phyloP scores from a whole-genome alignment of 2,329 filamentous ascomycete genomes.

The Neonectria faginata region DNA sequence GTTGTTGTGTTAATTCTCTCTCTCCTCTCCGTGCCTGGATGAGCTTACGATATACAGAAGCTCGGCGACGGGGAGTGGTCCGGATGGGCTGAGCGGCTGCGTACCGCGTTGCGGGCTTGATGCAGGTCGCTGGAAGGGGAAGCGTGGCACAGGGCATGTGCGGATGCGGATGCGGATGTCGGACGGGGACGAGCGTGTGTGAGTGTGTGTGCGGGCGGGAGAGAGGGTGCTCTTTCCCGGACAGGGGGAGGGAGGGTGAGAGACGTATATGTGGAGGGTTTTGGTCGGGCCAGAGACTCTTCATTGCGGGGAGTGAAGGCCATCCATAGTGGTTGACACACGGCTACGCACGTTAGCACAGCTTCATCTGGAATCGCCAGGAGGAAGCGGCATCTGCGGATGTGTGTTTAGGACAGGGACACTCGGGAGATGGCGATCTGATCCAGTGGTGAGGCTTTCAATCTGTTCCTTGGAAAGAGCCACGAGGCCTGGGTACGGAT shows the following conservation, averaged over 20 bases:
- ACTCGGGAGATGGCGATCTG: conserved; percentile 15
- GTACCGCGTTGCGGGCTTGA: conserved; percentile 32
- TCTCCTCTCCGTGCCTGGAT: background rate
- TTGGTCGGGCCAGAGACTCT: conserved; percentile 9
- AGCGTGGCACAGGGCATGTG: conserved; percentile 40
- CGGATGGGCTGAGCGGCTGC: conserved; percentile 22
- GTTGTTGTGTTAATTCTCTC: background rate
- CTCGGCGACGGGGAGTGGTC: conserved; percentile 1
- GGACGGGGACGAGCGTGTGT: conserved; percentile 27
- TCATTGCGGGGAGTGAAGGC: background rate
- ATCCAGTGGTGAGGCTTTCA: background rate
- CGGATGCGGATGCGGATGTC: conserved; percentile 33
- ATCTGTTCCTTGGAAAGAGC: background rate
- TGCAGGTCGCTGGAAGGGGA: conserved; percentile 46
- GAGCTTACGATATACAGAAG: conserved; percentile 8
- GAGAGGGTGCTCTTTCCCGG: conserved; percentile 18
- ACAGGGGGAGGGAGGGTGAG: conserved; percentile 6
- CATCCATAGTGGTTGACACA: background rate
- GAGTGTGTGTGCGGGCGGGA: conserved; percentile 10
- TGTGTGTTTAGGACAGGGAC: conserved; percentile 2
- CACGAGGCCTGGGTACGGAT: conserved; percentile 9
- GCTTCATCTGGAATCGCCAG: background rate
- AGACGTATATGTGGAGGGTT: background rate
- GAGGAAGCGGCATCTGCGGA: conserved; percentile 1
- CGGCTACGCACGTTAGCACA: background rate